These are phyloP conservation scores for Aurinia saxatilis DNA, from an alignment of 345 rosid genomes.

Conservation along the genomic window DNA sequence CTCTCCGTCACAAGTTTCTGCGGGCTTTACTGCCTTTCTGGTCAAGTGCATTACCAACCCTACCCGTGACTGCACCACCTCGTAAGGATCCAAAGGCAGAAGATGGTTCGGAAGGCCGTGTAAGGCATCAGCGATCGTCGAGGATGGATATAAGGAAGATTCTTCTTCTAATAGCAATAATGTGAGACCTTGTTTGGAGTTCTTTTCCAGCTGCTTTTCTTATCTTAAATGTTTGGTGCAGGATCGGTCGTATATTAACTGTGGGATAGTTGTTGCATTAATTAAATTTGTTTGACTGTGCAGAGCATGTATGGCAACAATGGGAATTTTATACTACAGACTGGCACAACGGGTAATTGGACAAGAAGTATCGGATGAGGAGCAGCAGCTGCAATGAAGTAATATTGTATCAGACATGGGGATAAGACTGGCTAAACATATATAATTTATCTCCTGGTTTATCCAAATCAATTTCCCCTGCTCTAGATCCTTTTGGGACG, in stretches of 20 bases:
- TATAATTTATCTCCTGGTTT: slow-evolving; percentile 1
- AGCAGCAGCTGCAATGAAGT: slow-evolving; percentile 56
- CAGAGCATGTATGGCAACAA: slow-evolving; percentile 99
- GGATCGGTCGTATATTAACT: background rate
- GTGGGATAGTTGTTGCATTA: background rate
- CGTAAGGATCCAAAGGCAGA: slow-evolving; percentile 70
- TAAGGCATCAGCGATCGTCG: slow-evolving; percentile 59
- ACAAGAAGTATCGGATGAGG: slow-evolving; percentile 47
- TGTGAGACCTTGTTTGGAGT: slow-evolving; percentile 39
- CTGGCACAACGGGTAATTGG: slow-evolving; percentile 69
- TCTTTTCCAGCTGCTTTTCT: background rate
- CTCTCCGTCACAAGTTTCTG: slow-evolving; percentile 81
- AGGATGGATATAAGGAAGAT: slow-evolving; percentile 87
- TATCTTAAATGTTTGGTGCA: background rate
- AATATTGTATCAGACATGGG: background rate
- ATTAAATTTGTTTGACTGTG: background rate
- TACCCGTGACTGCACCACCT: slow-evolving; percentile 94
- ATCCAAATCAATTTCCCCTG: slow-evolving; percentile 5
- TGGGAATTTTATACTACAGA: slow-evolving; percentile 95
- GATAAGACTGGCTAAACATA: slow-evolving; percentile 15
- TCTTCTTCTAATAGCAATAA: slow-evolving; percentile 83
- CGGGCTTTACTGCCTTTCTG: slow-evolving; percentile 95
- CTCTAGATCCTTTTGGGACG: background rate
- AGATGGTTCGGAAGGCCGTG: slow-evolving; percentile 59
- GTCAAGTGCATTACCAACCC: slow-evolving; percentile 93